These are phyloP conservation scores for Hypoxylon sp. DNA, from an alignment of 2,329 filamentous ascomycete genomes.

Conservation along the genomic window DNA sequence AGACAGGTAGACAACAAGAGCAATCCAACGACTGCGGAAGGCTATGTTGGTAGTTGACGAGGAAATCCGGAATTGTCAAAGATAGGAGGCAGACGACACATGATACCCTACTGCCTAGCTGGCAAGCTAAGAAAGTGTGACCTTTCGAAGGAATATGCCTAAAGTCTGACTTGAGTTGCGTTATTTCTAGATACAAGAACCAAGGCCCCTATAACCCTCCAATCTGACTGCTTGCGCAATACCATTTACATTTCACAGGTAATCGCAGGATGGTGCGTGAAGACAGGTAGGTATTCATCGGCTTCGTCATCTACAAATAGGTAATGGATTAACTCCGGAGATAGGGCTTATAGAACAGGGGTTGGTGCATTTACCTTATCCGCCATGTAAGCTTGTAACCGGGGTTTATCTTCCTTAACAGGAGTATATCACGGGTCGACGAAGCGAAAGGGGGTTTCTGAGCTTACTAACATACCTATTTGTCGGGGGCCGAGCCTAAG, in stretches of 20 bases:
- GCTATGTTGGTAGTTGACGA: not conserved
- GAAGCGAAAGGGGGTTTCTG: not conserved
- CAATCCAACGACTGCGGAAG: not conserved
- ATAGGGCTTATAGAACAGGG: not conserved
- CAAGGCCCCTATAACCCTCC: not conserved
- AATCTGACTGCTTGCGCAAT: too few relatives aligned
- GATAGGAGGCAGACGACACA: not conserved
- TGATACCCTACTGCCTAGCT: not conserved
- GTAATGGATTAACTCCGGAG: not conserved
- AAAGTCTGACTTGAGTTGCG: not conserved
- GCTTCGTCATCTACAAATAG: not conserved
- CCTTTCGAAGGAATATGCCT: not conserved
- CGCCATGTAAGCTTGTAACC: not conserved
- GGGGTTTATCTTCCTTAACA: not conserved
- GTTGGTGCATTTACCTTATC: not conserved
- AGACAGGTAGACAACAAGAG: not conserved
- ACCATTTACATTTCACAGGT: not conserved
- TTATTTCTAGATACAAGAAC: not conserved
- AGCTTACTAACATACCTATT: not conserved
- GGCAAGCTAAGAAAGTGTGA: not conserved
- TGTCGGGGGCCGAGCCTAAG: not conserved
- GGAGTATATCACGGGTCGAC: not conserved
- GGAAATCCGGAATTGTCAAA: not conserved
- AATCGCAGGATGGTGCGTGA: not conserved
- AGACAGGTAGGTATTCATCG: not conserved